These are phyloP conservation scores for Polychytrium aggregatum DNA, from an alignment of 192 early-diverging fungal species.

Conservation along the genomic window DNA sequence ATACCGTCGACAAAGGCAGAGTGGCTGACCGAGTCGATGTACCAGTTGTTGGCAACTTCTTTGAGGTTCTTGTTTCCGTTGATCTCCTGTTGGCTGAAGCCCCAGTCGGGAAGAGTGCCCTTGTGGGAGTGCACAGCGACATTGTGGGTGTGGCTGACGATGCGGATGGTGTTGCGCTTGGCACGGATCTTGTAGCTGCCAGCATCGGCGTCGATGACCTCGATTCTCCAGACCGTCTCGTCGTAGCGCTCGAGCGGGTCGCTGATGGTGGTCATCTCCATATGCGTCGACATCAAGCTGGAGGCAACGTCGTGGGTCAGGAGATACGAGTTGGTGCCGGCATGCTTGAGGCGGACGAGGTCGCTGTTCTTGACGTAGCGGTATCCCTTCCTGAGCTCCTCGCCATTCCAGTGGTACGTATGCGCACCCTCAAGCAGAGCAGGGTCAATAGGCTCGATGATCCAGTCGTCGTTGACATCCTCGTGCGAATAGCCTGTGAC, in stretches of 20 bases:
- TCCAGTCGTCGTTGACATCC: slow-evolving; percentile 86
- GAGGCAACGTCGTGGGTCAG: slow-evolving; percentile 73
- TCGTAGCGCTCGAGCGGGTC: slow-evolving; percentile 27
- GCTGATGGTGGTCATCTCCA: slow-evolving; percentile 62
- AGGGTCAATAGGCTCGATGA: slow-evolving; percentile 39
- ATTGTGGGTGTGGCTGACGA: slow-evolving; percentile 67
- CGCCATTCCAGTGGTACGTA: slow-evolving; percentile 10
- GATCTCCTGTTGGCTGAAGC: slow-evolving; percentile 73
- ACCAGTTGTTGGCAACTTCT: slow-evolving; percentile 68
- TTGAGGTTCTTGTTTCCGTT: slow-evolving; percentile 82
- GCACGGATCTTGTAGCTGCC: slow-evolving; percentile 16
- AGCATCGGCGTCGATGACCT: slow-evolving; percentile 17
- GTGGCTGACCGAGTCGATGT: slow-evolving; percentile 61
- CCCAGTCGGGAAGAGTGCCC: slow-evolving; percentile 75
- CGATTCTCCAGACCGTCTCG: slow-evolving; percentile 44
- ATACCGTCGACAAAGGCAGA: slow-evolving; percentile 44
- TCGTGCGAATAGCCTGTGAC: slow-evolving; percentile 65
- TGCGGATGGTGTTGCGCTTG: slow-evolving; percentile 36
- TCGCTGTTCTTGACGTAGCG: slow-evolving; percentile 46
- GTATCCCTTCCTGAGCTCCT: slow-evolving; percentile 17
- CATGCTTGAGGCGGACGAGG: slow-evolving; percentile 51
- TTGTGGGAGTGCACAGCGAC: slow-evolving; percentile 70
- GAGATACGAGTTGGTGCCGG: slow-evolving; percentile 39
- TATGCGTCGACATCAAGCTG: slow-evolving; percentile 61
- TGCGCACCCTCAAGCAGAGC: slow-evolving; percentile 4